Conservation (phyloP, 2,329 filamentous ascomycete species). For the Ceratocystis lukuohia region DNA sequence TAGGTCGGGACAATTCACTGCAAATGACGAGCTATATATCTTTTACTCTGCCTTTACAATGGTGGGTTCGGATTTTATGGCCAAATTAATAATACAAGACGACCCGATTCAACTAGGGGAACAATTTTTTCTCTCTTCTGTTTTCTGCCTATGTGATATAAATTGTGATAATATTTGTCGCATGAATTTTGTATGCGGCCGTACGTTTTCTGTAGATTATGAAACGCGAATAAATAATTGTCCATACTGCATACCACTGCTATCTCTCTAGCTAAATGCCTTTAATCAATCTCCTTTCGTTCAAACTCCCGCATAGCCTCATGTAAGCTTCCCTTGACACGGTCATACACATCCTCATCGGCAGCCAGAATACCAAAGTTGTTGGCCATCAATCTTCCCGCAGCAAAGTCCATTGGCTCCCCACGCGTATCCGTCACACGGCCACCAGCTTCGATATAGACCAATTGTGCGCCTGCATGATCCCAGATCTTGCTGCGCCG, state of each 20-base stretch:
- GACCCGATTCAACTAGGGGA: constrained; percentile 18
- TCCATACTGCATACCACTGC: too few relatives aligned
- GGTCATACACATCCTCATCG: constrained; percentile 31
- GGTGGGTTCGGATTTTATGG: background rate
- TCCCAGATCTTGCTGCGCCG: constrained; percentile 45
- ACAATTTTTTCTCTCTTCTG: background rate
- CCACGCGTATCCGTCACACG: constrained; percentile 42
- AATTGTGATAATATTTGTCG: background rate
- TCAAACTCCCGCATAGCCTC: constrained; percentile 14
- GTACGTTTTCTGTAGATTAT: background rate
- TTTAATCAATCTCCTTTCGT: constrained; percentile 10
- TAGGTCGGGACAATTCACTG: background rate
- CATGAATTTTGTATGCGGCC: background rate
- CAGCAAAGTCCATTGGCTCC: constrained; percentile 35
- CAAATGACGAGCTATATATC: background rate
- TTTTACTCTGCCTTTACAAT: background rate
- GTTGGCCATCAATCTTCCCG: constrained; percentile 34
- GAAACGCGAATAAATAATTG: too few relatives aligned
- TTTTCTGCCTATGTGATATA: background rate
- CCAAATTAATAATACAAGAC: constrained; percentile 16
- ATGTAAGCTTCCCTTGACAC: constrained; percentile 27
- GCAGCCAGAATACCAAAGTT: constrained; percentile 47
- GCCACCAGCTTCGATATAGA: constrained; percentile 45
- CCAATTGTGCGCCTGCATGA: constrained; percentile 45
- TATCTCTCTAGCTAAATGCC: too few relatives aligned